Conservation (phyloP, 2,329 filamentous ascomycete species). For the Penicillium sp. region DNA sequence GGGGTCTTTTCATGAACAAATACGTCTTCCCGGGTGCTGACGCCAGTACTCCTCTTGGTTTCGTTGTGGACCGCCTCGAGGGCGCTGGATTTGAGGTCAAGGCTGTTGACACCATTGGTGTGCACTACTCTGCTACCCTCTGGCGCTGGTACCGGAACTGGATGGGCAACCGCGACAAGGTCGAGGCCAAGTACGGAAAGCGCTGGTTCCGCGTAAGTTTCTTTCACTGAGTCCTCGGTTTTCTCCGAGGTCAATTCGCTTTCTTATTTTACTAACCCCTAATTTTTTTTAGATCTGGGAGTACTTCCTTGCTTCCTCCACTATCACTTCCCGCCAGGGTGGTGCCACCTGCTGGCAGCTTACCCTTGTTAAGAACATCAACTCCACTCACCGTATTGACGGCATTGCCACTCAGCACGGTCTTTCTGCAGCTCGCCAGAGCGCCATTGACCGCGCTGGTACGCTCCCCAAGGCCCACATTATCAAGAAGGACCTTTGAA, state of each 20-base stretch:
- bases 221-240: background rate
- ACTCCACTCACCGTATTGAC: constrained; percentile 77
- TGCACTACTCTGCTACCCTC: constrained; percentile 93
- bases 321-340: constrained; percentile 80
- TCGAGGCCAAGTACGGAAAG: constrained; percentile 90
- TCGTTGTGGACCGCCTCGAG: constrained; percentile 81
- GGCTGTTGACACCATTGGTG: constrained; percentile 85
- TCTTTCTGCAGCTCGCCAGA: constrained; percentile 63
- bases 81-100: constrained; percentile 88
- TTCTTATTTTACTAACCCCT: background rate
- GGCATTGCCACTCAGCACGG: constrained; percentile 68
- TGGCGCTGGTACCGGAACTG: constrained; percentile 99
- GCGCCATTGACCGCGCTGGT: constrained; percentile 39
- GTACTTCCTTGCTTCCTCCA: constrained; percentile 82
- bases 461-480: constrained; percentile 37
- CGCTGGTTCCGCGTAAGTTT: constrained; percentile 72
- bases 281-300: constrained; percentile 65
- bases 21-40: constrained; percentile 97
- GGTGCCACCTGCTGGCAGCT: constrained; percentile 85
- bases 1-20: constrained; percentile 99
- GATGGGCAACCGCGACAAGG: constrained; percentile 89
- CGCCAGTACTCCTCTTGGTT: constrained; percentile 87
- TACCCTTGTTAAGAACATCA: constrained; percentile 83
- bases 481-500: constrained; percentile 30
- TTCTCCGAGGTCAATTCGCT: background rate